A percentile compares a stretch with the other conserved stretches of the same genome.
phyloP scores from a whole-genome alignment of 2,329 filamentous ascomycete species.

The Hypoxylon sp. region DNA sequence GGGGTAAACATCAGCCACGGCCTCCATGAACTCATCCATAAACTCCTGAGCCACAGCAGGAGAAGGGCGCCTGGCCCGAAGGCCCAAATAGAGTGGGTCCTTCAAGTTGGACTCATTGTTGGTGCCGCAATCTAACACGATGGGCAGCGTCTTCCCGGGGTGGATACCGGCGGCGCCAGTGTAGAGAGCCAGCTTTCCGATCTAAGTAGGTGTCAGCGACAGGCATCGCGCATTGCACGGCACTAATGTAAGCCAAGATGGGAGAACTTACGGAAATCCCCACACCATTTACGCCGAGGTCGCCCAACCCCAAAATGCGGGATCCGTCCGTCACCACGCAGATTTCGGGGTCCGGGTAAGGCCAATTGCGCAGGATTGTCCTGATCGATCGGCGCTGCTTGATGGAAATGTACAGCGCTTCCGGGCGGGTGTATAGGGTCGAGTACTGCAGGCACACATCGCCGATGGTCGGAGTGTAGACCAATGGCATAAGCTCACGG shows the following conservation, averaged over 20 bases:
- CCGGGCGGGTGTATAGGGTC: constrained; percentile 93
- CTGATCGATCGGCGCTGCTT: constrained; percentile 92
- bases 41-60: constrained; percentile 87
- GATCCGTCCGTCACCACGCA: constrained; percentile 97
- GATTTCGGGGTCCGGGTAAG: constrained; percentile 89
- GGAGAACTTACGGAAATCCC: constrained; percentile 83
- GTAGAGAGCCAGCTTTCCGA: constrained; percentile 96
- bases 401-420: constrained; percentile 96
- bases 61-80: constrained; percentile 84
- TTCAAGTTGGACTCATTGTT: constrained; percentile 76
- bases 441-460: constrained; percentile 98
- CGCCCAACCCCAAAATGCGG: constrained; percentile 90
- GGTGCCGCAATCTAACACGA: constrained; percentile 77
- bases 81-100: constrained; percentile 88
- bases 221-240: constrained; percentile 40
- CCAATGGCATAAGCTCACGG: constrained; percentile 83
- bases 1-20: constrained; percentile 80
- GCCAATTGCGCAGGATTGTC: constrained; percentile 94
- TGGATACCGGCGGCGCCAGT: constrained; percentile 95
- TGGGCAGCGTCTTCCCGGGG: constrained; percentile 84
- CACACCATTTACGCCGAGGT: constrained; percentile 96
- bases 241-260: constrained; percentile 26
- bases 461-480: constrained; percentile 92
- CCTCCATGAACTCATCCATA: constrained; percentile 97
- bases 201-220: constrained; percentile 60